phyloP scores from a whole-genome alignment of 208 protist species.

The Leishmania guyanensis region DNA sequence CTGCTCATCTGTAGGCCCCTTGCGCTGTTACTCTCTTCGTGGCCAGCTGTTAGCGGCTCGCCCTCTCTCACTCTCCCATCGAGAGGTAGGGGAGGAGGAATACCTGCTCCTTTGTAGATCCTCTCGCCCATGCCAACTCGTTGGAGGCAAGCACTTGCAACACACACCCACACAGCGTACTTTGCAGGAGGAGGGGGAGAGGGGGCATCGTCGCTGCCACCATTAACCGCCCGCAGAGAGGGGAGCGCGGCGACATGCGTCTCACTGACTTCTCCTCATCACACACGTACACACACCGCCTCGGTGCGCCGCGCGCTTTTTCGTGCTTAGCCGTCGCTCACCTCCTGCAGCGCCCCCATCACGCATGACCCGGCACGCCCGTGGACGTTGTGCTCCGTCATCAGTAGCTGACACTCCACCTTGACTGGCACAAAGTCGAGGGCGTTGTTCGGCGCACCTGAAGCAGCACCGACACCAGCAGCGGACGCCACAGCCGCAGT shows the following conservation, averaged over 20 bases:
- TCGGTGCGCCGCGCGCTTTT: not conserved
- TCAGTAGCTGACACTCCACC: slow-evolving; percentile 35
- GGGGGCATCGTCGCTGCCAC: not conserved
- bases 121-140: not conserved
- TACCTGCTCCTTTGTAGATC: not conserved
- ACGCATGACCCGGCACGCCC: slow-evolving; percentile 47
- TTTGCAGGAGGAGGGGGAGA: not conserved
- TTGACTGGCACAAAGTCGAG: slow-evolving; percentile 18
- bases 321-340: slow-evolving; percentile 3
- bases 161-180: not conserved
- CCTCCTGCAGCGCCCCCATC: slow-evolving; percentile 40
- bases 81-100: not conserved
- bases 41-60: not conserved
- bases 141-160: not conserved
- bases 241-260: not conserved
- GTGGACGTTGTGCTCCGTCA: slow-evolving; percentile 68
- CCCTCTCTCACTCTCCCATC: not conserved
- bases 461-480: not conserved
- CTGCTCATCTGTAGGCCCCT: not conserved
- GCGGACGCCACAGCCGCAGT: not conserved
- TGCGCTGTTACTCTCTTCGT: not conserved
- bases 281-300: not conserved
- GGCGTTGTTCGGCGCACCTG: not conserved
- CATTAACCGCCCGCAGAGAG: not conserved
- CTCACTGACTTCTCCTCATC: not conserved